Conservation (phyloP, 75 land plant species). For the Ceratopteris richardii region DNA sequence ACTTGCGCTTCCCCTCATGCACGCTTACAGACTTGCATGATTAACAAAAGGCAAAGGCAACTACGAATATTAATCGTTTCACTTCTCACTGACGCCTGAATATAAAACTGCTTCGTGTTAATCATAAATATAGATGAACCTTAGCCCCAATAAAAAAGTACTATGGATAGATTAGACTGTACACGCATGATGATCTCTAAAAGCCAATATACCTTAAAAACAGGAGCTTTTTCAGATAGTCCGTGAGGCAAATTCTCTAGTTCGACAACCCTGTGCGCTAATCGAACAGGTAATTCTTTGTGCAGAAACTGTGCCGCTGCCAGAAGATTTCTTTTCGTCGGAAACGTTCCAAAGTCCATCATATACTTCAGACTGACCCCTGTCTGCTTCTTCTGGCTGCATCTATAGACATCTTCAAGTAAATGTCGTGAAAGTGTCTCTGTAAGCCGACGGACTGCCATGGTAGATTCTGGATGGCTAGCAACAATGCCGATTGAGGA, state of each 20-base stretch:
- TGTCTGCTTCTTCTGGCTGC: slow-evolving; percentile 75
- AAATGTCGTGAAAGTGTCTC: slow-evolving; percentile 45
- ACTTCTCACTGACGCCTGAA: no score
- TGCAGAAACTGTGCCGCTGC: slow-evolving; percentile 85
- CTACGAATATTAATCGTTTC: no score
- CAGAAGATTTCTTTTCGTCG: slow-evolving; percentile 48
- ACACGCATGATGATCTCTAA: no score
- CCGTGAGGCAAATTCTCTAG: slow-evolving; percentile 80
- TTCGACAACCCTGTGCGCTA: slow-evolving; percentile 77
- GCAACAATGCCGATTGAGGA: no score
- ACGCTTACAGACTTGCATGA: no score
- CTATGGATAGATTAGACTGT: no score
- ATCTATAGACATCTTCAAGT: slow-evolving; percentile 62
- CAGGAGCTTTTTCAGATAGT: slow-evolving; percentile 74
- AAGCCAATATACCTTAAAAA: slow-evolving; percentile 83
- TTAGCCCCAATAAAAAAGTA: no score
- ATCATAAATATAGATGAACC: no score
- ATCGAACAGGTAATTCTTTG: slow-evolving; percentile 82
- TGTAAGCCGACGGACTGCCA: slow-evolving; percentile 18
- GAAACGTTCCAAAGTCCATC: slow-evolving; percentile 87
- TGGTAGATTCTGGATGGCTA: not conserved
- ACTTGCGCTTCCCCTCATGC: no score
- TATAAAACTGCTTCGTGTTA: no score
- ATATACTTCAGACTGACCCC: slow-evolving; percentile 87
- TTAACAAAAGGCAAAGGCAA: no score